Conservation (phyloP, 805 yeast species). For the Candida ascalaphidarum region DNA sequence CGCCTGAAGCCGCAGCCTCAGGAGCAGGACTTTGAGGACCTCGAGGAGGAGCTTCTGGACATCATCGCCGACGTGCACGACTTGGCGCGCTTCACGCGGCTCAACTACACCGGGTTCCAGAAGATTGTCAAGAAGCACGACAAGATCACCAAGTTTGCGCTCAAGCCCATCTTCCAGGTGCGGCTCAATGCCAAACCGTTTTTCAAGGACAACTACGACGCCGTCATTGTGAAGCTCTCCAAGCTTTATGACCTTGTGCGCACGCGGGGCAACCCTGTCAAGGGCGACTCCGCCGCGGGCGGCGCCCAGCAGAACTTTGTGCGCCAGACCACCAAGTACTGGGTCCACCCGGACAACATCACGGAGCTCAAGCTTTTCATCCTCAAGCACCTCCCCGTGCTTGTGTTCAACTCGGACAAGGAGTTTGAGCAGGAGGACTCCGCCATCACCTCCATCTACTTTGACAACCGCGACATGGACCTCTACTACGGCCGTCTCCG, state of each 20-base stretch:
- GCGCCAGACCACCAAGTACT: conserved; percentile 95
- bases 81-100: conserved; percentile 83
- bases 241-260: conserved; percentile 86
- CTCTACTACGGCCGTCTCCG: conserved; percentile 89
- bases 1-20: conserved; percentile 31
- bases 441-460: conserved; percentile 95
- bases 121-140: conserved; percentile 96
- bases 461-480: conserved; percentile 83
- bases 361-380: conserved; percentile 91
- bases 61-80: conserved; percentile 97
- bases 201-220: conserved; percentile 91
- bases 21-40: conserved; percentile 35
- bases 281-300: conserved; percentile 96
- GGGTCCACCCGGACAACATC: conserved; percentile 99
- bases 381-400: conserved; percentile 90
- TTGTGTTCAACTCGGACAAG: conserved; percentile 93
- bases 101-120: conserved; percentile 95
- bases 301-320: conserved; percentile 97
- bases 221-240: conserved; percentile 80
- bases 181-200: conserved; percentile 91
- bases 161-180: conserved; percentile 89
- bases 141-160: conserved; percentile 61
- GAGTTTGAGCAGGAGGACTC: conserved; percentile 92
- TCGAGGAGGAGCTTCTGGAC: conserved; percentile 44
- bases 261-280: conserved; percentile 91